Evolutionary conservation across 148 eudicot species (phyloP).

Genomic region (Silene conica): DNA sequence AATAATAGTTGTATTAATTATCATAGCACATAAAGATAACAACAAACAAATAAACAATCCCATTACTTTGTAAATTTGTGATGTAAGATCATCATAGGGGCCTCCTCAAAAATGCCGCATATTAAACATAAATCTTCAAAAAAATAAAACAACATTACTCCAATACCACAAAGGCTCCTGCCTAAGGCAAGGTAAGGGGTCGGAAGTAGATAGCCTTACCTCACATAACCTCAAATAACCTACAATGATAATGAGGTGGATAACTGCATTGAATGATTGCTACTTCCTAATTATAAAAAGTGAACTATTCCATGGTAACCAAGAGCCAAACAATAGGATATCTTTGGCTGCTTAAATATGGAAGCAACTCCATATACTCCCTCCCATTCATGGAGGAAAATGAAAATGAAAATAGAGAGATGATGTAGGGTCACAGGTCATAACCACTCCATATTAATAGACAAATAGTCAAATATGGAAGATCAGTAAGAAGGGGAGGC

Average conservation of each 20-base stretch:
- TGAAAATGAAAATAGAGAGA: neutral
- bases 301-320: neutral
- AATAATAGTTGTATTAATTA: neutral
- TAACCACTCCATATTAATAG: no score
- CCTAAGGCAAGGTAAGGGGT: neutral
- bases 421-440: neutral
- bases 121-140: neutral
- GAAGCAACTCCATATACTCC: neutral
- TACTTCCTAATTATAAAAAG: neutral
- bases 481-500: neutral
- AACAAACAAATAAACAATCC: neutral
- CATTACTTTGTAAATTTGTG: neutral
- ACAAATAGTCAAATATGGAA: no score
- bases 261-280: neutral
- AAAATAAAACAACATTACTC: neutral
- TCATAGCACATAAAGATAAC: neutral
- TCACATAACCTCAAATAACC: no score
- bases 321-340: neutral
- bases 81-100: neutral
- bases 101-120: neutral
- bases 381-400: neutral
- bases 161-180: neutral
- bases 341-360: neutral
- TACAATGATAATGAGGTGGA: neutral
- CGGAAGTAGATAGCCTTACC: no score